Conservation (phyloP, 2,329 filamentous ascomycete species). For the Monilinia fructicola region DNA sequence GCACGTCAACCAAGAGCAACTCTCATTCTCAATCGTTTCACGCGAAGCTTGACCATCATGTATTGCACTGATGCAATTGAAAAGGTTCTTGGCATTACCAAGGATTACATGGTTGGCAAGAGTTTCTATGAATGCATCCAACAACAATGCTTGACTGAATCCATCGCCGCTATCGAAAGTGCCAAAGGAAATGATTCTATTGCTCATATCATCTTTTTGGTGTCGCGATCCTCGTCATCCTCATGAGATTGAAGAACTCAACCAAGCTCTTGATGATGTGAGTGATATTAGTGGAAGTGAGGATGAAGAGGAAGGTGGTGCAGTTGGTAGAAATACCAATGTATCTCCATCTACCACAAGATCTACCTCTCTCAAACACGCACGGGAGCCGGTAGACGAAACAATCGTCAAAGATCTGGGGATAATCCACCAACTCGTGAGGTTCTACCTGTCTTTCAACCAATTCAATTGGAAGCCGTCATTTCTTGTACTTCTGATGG, state of each 20-base stretch:
- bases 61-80: slow-evolving; percentile 77
- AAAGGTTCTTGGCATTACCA: slow-evolving; percentile 71
- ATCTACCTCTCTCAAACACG: slow-evolving; percentile 35
- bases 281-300: slow-evolving; percentile 47
- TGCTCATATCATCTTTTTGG: slow-evolving; percentile 84
- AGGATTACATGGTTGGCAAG: slow-evolving; percentile 68
- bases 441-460: slow-evolving; percentile 32
- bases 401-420: slow-evolving; percentile 22
- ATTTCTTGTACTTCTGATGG: slow-evolving; percentile 89
- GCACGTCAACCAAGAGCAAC: slow-evolving; percentile 79
- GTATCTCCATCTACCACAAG: slow-evolving; percentile 42
- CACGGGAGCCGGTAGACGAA: slow-evolving; percentile 28
- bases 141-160: slow-evolving; percentile 72
- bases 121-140: slow-evolving; percentile 89
- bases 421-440: slow-evolving; percentile 32
- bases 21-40: slow-evolving; percentile 83
- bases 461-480: slow-evolving; percentile 81
- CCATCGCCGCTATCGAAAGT: slow-evolving; percentile 75
- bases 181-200: slow-evolving; percentile 91
- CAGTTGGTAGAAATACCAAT: slow-evolving; percentile 37
- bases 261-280: slow-evolving; percentile 45
- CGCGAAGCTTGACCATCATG: slow-evolving; percentile 78
- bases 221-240: slow-evolving; percentile 70
- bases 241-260: slow-evolving; percentile 46
- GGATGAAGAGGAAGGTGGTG: slow-evolving; percentile 41